Percentiles rank a stretch among this genome's conserved stretches.
Evolutionary conservation across 345 rosid species (phyloP).

Genomic region (Pseudoturritis turrita): DNA sequence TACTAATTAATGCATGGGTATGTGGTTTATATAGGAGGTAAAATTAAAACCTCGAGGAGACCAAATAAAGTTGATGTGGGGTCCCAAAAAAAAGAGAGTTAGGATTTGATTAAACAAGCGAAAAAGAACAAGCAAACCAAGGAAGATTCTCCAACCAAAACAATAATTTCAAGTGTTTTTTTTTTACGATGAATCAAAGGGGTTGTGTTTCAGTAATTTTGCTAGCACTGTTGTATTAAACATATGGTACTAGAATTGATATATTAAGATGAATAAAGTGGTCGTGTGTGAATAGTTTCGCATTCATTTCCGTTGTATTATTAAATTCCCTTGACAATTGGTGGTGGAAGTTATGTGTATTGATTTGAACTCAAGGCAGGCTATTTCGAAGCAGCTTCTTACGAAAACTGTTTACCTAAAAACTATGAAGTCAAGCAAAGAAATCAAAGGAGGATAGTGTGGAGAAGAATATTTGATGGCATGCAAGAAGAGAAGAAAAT

Average conservation of each 20-base stretch:
- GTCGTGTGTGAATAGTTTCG: neutral
- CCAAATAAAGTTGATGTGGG: constrained; percentile 21
- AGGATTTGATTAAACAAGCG: constrained; percentile 18
- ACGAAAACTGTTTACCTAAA: neutral
- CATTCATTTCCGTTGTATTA: neutral
- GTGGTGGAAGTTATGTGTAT: neutral
- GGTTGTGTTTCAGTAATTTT: neutral
- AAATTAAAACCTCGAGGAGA: constrained; percentile 3
- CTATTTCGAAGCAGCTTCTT: constrained; percentile 30
- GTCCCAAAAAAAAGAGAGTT: neutral
- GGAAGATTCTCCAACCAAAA: constrained; percentile 12
- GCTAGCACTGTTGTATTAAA: neutral
- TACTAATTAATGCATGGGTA: neutral
- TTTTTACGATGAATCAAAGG: neutral
- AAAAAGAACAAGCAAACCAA: neutral
- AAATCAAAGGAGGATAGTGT: neutral
- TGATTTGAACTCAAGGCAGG: neutral
- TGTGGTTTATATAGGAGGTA: constrained; percentile 16
- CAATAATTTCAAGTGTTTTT: neutral
- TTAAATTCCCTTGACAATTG: neutral
- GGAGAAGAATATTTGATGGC: neutral
- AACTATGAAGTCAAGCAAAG: constrained; percentile 6
- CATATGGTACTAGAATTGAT: no score
- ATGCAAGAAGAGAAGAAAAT: neutral
- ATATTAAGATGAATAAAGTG: neutral